These are phyloP conservation scores for Auriculariales sp. DNA, from an alignment of 768 basidiomycete genomes.

Conservation along the genomic window DNA sequence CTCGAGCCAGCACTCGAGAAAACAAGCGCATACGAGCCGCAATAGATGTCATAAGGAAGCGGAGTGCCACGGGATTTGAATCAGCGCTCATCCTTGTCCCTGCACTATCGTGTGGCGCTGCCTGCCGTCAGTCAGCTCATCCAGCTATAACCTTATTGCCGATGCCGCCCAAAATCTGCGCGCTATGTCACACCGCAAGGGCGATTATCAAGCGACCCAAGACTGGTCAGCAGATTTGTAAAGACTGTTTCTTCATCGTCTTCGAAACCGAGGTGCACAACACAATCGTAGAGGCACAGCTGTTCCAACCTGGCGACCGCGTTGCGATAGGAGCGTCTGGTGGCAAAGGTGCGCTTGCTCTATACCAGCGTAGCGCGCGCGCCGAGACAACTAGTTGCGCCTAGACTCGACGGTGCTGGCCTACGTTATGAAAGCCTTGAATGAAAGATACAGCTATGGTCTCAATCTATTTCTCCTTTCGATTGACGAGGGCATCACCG, in stretches of 20 bases:
- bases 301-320: slow-evolving; percentile 81
- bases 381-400: neutral
- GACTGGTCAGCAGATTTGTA: slow-evolving; percentile 94
- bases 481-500: slow-evolving; percentile 97
- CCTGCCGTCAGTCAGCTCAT: neutral
- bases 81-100: too few relatives aligned
- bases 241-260: slow-evolving; percentile 88
- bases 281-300: slow-evolving; percentile 67
- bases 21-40: too few relatives aligned
- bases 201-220: slow-evolving; percentile 92
- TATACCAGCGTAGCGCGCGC: neutral
- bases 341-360: slow-evolving; percentile 65
- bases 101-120: too few relatives aligned
- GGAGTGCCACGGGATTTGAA: too few relatives aligned
- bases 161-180: slow-evolving; percentile 76
- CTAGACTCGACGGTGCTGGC: slow-evolving; percentile 95
- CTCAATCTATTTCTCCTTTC: slow-evolving; percentile 84
- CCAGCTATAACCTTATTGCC: neutral
- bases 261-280: slow-evolving; percentile 98
- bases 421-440: slow-evolving; percentile 90
- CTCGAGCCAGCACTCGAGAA: too few relatives aligned
- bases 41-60: too few relatives aligned
- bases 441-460: slow-evolving; percentile 87
- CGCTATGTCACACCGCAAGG: slow-evolving; percentile 55
- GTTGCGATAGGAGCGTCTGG: slow-evolving; percentile 98